These are phyloP conservation scores for Purshia tridentata DNA, from an alignment of 306 rosid species.

Conservation along the genomic window DNA sequence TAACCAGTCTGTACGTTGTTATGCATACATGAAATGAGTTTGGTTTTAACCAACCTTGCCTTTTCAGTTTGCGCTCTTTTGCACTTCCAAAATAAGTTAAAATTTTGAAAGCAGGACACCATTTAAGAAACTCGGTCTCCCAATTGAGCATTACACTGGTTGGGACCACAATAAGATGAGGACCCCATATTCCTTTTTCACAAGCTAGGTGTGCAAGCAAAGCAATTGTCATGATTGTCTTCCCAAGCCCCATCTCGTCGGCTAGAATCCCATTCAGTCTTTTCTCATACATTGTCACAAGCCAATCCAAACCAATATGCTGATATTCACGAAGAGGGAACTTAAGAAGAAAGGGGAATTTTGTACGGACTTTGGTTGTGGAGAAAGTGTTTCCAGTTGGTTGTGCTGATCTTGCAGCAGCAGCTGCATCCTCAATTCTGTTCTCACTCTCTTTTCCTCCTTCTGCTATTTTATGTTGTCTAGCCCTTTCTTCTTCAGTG, in stretches of 20 bases:
- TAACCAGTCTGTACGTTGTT: slow-evolving; percentile 92
- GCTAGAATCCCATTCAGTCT: slow-evolving; percentile 96
- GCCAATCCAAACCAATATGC: slow-evolving; percentile 99
- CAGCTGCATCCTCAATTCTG: slow-evolving; percentile 93
- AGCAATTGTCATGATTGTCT: slow-evolving; percentile 96
- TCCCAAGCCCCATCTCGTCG: slow-evolving; percentile 97
- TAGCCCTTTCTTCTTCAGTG: slow-evolving; percentile 46
- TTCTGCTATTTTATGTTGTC: slow-evolving; percentile 38
- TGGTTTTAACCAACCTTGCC: slow-evolving; percentile 94
- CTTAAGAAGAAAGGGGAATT: slow-evolving; percentile 89
- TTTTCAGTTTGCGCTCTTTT: slow-evolving; percentile 83
- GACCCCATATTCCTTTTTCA: slow-evolving; percentile 99
- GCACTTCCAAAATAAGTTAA: slow-evolving; percentile 95
- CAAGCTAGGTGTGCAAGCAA: slow-evolving; percentile 97
- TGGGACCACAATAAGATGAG: slow-evolving; percentile 97
- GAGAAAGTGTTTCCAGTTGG: slow-evolving; percentile 99
- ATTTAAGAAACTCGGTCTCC: slow-evolving; percentile 98
- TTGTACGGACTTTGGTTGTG: slow-evolving; percentile 94
- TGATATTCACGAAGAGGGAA: slow-evolving; percentile 95
- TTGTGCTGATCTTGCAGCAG: slow-evolving; percentile 99
- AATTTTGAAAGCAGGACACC: slow-evolving; percentile 99
- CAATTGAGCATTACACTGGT: slow-evolving; percentile 99
- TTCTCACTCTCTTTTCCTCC: slow-evolving; percentile 69
- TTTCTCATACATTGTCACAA: slow-evolving; percentile 96
- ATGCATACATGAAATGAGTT: slow-evolving; percentile 97